A percentile compares a stretch with the other conserved stretches of the same genome.
These are phyloP conservation scores for Roridomyces roridus DNA, from an alignment of 768 basidiomycete species.

Conservation along the genomic window DNA sequence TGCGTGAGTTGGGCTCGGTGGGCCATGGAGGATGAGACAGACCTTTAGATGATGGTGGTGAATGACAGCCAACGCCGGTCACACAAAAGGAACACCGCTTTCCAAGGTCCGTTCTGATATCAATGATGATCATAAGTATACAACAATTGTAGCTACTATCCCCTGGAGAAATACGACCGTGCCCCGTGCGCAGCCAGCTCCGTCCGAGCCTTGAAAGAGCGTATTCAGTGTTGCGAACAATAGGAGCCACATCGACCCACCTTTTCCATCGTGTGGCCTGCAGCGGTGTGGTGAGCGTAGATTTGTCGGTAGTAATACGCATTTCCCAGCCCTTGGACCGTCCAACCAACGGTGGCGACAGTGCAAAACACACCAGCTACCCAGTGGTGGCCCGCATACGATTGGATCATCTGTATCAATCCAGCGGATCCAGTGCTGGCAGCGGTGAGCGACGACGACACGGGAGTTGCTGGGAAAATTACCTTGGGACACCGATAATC, in stretches of 20 bases:
- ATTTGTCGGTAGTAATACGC: conserved; percentile 83
- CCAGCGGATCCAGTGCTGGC: conserved; percentile 93
- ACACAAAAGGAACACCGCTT: neutral
- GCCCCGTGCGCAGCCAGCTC: conserved; percentile 87
- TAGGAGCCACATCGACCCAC: conserved; percentile 41
- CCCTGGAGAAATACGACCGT: conserved; percentile 87
- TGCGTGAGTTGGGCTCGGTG: conserved; percentile 23
- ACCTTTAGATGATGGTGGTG: conserved; percentile 67
- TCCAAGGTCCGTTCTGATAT: conserved; percentile 19
- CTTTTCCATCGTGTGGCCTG: conserved; percentile 90
- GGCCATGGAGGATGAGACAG: conserved; percentile 2
- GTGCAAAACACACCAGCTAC: conserved; percentile 83
- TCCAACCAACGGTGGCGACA: conserved; percentile 88
- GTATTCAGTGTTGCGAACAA: conserved; percentile 14
- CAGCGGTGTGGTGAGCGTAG: conserved; percentile 78
- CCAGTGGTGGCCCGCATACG: conserved; percentile 74
- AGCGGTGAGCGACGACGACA: conserved; percentile 32
- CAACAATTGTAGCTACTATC: conserved; percentile 49
- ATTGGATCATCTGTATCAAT: conserved; percentile 88
- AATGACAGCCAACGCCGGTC: conserved; percentile 15
- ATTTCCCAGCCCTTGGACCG: conserved; percentile 82
- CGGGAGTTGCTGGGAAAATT: conserved; percentile 39
- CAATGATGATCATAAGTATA: conserved; percentile 2
- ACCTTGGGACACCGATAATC: conserved; percentile 94
- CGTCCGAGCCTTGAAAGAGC: conserved; percentile 67